Percentiles rank a stretch among this genome's conserved stretches.
phyloP scores from a whole-genome alignment of 2,329 filamentous ascomycete genomes.

The Fusarium hainanense region DNA sequence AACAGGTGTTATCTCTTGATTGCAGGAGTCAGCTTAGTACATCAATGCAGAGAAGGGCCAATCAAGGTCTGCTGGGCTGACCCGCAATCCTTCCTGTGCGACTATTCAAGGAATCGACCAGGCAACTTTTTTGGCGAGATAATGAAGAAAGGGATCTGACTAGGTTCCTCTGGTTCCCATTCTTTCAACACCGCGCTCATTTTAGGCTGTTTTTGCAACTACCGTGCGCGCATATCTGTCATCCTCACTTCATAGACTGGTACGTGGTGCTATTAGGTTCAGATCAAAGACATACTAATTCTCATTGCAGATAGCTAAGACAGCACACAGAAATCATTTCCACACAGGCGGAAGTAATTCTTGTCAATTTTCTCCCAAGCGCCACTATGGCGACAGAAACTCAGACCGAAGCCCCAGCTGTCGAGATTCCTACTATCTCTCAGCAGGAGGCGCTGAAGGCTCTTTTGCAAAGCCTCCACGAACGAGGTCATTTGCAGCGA shows the following conservation, averaged over 20 bases:
- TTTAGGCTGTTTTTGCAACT: neutral
- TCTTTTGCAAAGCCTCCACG: neutral
- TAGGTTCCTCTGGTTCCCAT: neutral
- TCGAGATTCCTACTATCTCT: neutral
- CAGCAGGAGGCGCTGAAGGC: neutral
- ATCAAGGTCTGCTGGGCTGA: neutral
- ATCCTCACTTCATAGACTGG: neutral
- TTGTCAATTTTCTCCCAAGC: fast-evolving
- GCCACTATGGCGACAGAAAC: neutral
- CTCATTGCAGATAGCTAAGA: neutral
- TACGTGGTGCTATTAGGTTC: neutral
- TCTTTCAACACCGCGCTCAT: neutral
- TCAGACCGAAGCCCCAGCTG: neutral
- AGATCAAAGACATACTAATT: neutral
- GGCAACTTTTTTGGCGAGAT: neutral
- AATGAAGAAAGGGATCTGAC: neutral
- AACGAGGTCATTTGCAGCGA: neutral
- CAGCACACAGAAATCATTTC: no score
- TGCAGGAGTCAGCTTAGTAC: neutral
- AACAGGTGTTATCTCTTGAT: neutral
- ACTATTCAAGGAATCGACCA: neutral
- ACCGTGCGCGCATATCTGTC: no score
- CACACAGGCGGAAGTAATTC: fast-evolving
- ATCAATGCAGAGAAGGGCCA: neutral
- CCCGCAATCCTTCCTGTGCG: neutral